These are phyloP conservation scores for Fusarium cicatricum DNA, from an alignment of 2,329 filamentous ascomycete species.

Conservation along the genomic window DNA sequence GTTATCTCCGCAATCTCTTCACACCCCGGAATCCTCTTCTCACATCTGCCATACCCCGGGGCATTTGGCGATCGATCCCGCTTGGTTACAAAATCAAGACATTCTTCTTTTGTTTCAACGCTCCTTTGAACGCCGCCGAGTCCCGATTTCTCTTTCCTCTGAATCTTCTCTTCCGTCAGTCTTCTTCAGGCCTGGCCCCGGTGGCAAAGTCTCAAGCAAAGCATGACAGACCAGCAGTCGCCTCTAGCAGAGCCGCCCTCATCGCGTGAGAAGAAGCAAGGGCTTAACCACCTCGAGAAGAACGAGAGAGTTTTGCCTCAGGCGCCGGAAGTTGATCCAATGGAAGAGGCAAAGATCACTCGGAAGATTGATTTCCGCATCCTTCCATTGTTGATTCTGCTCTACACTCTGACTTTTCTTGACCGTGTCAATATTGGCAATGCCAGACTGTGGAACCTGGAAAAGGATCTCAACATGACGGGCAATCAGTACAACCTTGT, in stretches of 20 bases:
- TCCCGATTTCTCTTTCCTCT: too few species aligned
- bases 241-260: not conserved
- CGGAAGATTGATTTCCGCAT: constrained; percentile 39
- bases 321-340: constrained; percentile 1
- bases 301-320: not conserved
- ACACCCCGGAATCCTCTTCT: not conserved
- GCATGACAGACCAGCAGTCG: not conserved
- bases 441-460: constrained; percentile 40
- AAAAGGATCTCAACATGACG: constrained; percentile 43
- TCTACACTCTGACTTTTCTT: constrained; percentile 39
- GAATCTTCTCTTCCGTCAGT: too few species aligned
- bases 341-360: constrained; percentile 25
- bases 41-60: not conserved
- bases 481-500: constrained; percentile 43
- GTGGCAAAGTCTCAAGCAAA: too few species aligned
- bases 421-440: constrained; percentile 26
- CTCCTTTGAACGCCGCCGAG: too few species aligned
- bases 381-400: constrained; percentile 37
- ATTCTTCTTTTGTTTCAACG: too few species aligned
- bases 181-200: too few species aligned
- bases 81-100: not conserved
- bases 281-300: not conserved
- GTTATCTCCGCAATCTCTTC: not conserved
- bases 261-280: constrained; percentile 1
- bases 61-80: not conserved